Evolutionary conservation across 2,329 filamentous ascomycete species (phyloP).

Genomic region (Didymella lethalis): DNA sequence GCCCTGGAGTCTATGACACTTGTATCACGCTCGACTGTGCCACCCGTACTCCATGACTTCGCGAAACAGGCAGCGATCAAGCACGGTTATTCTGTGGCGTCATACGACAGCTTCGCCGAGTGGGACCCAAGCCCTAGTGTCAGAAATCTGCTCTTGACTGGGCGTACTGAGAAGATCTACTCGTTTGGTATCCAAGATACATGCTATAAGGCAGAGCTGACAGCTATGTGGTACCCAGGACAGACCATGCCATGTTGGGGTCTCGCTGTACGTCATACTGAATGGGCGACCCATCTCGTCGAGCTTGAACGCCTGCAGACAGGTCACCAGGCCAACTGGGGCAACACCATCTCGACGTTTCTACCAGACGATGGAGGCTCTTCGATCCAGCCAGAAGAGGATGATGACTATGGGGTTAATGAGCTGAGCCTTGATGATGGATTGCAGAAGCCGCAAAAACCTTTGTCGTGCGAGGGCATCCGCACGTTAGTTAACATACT

Average conservation of each 20-base stretch:
- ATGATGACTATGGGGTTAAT: slow-evolving; percentile 20
- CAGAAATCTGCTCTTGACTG: slow-evolving; percentile 20
- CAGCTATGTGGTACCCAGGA: slow-evolving; percentile 41
- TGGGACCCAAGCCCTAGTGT: slow-evolving; percentile 32
- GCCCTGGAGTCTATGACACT: slow-evolving; percentile 37
- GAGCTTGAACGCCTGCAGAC: slow-evolving; percentile 36
- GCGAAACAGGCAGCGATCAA: slow-evolving; percentile 33
- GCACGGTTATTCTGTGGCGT: slow-evolving; percentile 22
- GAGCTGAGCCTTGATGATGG: slow-evolving; percentile 11
- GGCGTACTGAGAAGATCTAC: slow-evolving; percentile 41
- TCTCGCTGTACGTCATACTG: slow-evolving; percentile 38
- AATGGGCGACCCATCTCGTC: slow-evolving; percentile 41
- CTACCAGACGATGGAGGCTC: slow-evolving; percentile 39
- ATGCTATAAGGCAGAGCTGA: slow-evolving; percentile 38
- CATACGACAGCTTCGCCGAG: slow-evolving; percentile 28
- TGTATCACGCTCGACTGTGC: slow-evolving; percentile 25
- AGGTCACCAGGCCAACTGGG: slow-evolving; percentile 36
- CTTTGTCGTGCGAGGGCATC: slow-evolving; percentile 30
- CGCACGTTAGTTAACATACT: slow-evolving; percentile 34
- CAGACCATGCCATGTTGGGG: slow-evolving; percentile 40
- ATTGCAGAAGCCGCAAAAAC: slow-evolving; percentile 1
- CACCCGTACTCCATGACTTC: slow-evolving; percentile 37
- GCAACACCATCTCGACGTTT: slow-evolving; percentile 34
- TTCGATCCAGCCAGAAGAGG: slow-evolving; percentile 9
- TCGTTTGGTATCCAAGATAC: slow-evolving; percentile 42